Conservation (phyloP, 306 rosid genomes). For the Vigna reflexopilosa region DNA sequence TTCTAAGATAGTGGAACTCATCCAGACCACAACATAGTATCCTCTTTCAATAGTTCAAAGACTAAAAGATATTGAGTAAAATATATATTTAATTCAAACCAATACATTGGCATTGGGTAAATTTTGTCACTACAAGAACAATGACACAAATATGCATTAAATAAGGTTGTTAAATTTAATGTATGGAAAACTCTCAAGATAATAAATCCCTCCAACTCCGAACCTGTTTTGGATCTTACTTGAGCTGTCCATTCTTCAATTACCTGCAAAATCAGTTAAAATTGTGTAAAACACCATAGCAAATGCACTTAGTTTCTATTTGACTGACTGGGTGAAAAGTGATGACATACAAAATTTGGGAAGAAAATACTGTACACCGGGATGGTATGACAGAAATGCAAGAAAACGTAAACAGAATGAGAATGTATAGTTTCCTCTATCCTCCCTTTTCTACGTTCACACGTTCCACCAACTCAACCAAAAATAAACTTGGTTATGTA, state of each 20-base stretch:
- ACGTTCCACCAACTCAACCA: constrained; percentile 11
- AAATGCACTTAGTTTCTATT: not conserved
- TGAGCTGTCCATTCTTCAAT: constrained; percentile 89
- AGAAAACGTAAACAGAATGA: constrained; percentile 21
- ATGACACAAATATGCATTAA: constrained; percentile 21
- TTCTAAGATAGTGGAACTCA: constrained; percentile 30
- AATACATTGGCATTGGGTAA: not conserved
- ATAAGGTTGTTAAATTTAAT: constrained; percentile 13
- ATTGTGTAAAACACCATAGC: constrained; percentile 29
- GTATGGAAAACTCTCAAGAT: constrained; percentile 24
- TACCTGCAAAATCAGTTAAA: constrained; percentile 60
- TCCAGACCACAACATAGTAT: not conserved
- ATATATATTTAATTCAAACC: not conserved
- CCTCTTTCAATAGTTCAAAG: not conserved
- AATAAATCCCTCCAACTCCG: constrained; percentile 35
- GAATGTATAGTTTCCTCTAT: constrained; percentile 8
- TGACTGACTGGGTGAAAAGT: constrained; percentile 1
- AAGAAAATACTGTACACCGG: constrained; percentile 16
- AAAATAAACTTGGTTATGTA: constrained; percentile 9
- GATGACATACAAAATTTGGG: constrained; percentile 1
- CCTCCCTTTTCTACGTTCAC: constrained; percentile 6
- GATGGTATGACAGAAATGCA: constrained; percentile 16
- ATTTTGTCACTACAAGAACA: constrained; percentile 34
- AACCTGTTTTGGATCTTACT: constrained; percentile 81
- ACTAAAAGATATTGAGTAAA: not conserved